phyloP scores from a whole-genome alignment of 164 flowering plant species.

The Vitis rotundifolia region DNA sequence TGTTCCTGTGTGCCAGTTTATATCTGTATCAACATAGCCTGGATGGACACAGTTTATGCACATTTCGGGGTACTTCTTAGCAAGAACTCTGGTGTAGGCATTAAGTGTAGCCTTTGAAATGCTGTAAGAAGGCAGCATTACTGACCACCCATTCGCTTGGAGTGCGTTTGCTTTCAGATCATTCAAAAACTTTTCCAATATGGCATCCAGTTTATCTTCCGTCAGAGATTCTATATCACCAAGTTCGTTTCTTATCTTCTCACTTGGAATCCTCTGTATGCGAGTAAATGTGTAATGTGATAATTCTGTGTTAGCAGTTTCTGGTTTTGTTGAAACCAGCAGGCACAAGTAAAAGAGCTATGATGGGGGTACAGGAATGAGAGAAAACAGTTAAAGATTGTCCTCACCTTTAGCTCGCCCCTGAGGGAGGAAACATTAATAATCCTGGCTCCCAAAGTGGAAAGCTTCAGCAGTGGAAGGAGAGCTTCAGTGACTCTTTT shows the following conservation, averaged over 20 bases:
- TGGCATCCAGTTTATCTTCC: constrained; percentile 44
- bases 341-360: neutral
- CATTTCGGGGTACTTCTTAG: constrained; percentile 53
- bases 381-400: neutral
- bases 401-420: constrained; percentile 44
- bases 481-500: constrained; percentile 53
- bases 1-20: constrained; percentile 56
- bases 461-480: constrained; percentile 44
- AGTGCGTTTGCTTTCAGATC: constrained; percentile 42
- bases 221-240: constrained; percentile 38
- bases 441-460: constrained; percentile 45
- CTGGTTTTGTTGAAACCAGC: no score
- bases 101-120: constrained; percentile 55
- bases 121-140: constrained; percentile 58
- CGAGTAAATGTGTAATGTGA: neutral
- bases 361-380: neutral
- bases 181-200: constrained; percentile 37
- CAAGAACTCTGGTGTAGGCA: constrained; percentile 60
- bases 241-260: constrained; percentile 40
- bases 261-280: constrained; percentile 51
- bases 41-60: constrained; percentile 64
- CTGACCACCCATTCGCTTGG: constrained; percentile 52
- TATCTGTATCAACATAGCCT: constrained; percentile 56
- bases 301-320: no score
- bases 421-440: constrained; percentile 59